Base-by-base conservation (phyloP, 805 yeast genomes). In the Tetrapisispora fleetii region DNA sequence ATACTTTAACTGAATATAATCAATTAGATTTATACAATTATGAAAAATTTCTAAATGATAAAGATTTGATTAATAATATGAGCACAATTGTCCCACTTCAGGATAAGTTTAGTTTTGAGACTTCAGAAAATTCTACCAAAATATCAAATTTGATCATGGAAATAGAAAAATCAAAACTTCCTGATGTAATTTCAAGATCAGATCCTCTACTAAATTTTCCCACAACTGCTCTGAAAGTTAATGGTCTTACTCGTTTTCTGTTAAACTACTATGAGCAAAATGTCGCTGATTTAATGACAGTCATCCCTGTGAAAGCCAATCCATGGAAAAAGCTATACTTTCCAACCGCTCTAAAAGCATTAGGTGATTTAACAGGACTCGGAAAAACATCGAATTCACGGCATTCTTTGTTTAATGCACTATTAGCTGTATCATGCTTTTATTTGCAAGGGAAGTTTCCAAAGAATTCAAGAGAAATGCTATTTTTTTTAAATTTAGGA, bases 271-370 rank as follows among this genome's bases (percentile, higher is more conserved):
- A 86, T 62, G 74, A 78, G 17, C 78, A 82, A 17, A 79, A 81
- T 53, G 93, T 88, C 1, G 91, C 91, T 0, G 93, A 85, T 60
- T 65, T 79, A 47, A 81, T 83, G 88, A 78, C 87, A 0, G 88
- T 82, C 3, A 77, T 82, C 21, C 78, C 81, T 0, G 71, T 80
- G 45, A 78, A 85, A 0, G 84, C 82, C 52, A 88, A 85, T 60
- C 95, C 95, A 0, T 88, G 95, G 95, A 83, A 83, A 57, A 80
- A 83, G 2, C 79, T 86, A n/a, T 87, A 85, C 64, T 80, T 87
- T 51, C 95, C 95, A 0, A 67, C 93, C 45, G 95, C 95, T 1
- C 65, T 85, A 32, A 73, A 78, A 71, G 95, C 95, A 0, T 71
- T 88, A 24, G 95, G 95, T 4, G 95, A 88, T 59, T 67, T 86